Evolutionary conservation across 768 basidiomycete species (phyloP), one percentile per base, ranked within the genome.

Genomic region (Amyloporia xantha): DNA sequence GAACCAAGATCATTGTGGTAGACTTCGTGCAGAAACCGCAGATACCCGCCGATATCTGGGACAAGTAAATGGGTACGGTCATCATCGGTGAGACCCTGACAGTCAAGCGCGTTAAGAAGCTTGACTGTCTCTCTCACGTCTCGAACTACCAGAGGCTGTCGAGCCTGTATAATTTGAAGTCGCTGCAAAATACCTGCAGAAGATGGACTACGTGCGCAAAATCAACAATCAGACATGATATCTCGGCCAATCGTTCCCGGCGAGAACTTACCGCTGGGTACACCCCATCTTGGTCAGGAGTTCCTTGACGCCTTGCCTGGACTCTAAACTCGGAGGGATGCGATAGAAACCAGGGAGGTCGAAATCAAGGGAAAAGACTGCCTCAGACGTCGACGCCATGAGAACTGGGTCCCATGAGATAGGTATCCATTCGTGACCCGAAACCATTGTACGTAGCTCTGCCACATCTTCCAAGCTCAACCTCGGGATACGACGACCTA

Each of bases 211-310:
- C 9, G 6, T 17, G 38, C 6, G 7, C 12, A 39, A 21, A 39
- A 19, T 39, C 6, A n/a, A 39, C 38, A 39, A 15, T 7, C 26
- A 43, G 28, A 24, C 41, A 39, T 25, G 9, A 46, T 24, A 24
- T 36, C 24, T 4, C 17, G 10, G 19, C 9, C 17, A 39, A 39
- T 39, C 11, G 6, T n/a, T n/a, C n/a, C n/a, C n/a, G n/a, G n/a
- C n/a, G n/a, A n/a, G n/a, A n/a, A 41, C 61, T 20, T 51, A 74
- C 74, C 54, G 59, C 19, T 73, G 62, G 1, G 57, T 53, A 54
- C 74, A 75, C 17, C 73, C 74, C 64, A 74, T 65, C 2, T 50
- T 44, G 12, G 35, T 48, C 28, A 75, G 57, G 43, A 57, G 59
- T 9, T 44, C 26, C 19, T 48, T 44, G 6, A 57, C 47, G 11